These are phyloP conservation scores for Peterozyma toletana DNA, from an alignment of 805 yeast species.

Conservation along the genomic window DNA sequence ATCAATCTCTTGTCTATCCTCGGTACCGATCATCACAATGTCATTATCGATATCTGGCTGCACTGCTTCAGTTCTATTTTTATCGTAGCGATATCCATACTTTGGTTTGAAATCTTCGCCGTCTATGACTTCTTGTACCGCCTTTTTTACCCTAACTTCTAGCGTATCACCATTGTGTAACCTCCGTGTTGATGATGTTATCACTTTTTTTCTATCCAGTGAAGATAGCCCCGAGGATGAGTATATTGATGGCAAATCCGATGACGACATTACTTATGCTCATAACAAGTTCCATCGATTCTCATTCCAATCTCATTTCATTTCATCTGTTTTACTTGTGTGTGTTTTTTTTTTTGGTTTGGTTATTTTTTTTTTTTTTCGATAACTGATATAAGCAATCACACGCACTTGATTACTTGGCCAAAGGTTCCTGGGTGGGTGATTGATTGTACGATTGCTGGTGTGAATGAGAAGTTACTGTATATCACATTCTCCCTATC, in stretches of 20 bases:
- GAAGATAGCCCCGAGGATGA: conserved; percentile 4
- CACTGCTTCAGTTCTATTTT: background rate
- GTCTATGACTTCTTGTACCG: background rate
- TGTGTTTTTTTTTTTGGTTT: too few relatives aligned
- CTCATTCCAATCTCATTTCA: too few relatives aligned
- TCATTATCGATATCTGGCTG: background rate
- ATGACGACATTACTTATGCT: background rate
- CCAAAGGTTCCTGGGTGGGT: too few relatives aligned
- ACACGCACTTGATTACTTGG: too few relatives aligned
- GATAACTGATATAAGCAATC: too few relatives aligned
- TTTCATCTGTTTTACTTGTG: too few relatives aligned
- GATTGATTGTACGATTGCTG: too few relatives aligned
- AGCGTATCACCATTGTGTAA: background rate
- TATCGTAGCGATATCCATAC: background rate
- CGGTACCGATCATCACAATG: conserved; percentile 5
- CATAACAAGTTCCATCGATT: too few relatives aligned
- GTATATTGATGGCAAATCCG: conserved; percentile 2
- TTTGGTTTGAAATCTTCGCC: background rate
- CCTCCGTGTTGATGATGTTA: background rate
- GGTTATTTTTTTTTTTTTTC: too few relatives aligned
- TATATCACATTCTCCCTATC: too few relatives aligned
- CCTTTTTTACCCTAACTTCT: conserved; percentile 1
- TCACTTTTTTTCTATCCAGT: conserved; percentile 1
- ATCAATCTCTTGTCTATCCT: conserved; percentile 2
- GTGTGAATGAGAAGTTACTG: too few relatives aligned